Percentiles rank a stretch among this genome's conserved stretches.
Conservation (phyloP, 73 alveolate species). For the Stentor roeselii region DNA sequence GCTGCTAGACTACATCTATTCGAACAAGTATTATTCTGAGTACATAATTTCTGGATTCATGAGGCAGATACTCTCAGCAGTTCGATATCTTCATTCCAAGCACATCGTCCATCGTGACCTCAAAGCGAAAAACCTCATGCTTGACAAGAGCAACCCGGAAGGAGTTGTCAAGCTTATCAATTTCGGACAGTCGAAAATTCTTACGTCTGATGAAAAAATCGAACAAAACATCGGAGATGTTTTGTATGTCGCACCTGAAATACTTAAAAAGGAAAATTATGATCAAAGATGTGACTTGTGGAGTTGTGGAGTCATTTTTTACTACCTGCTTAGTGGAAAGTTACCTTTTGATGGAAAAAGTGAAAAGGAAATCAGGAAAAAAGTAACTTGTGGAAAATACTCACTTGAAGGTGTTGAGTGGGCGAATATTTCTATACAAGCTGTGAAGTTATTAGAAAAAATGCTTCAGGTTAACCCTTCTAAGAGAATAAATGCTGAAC, state of each 20-base stretch:
- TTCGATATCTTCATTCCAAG: not conserved
- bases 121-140: not conserved
- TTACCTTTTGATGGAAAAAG: constrained; percentile 37
- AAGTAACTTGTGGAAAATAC: not conserved
- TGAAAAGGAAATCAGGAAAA: not conserved
- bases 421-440: not conserved
- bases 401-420: not conserved
- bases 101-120: not conserved
- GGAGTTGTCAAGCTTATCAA: not conserved
- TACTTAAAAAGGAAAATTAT: constrained; percentile 32
- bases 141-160: not conserved
- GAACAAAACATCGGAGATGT: constrained; percentile 26
- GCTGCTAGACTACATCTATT: not conserved
- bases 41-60: not conserved
- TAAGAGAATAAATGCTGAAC: not conserved
- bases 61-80: not conserved
- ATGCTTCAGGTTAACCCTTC: not conserved
- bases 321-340: constrained; percentile 28
- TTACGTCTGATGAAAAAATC: not conserved
- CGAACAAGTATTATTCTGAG: not conserved
- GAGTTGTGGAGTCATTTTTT: constrained; percentile 45
- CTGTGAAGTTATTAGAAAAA: not conserved
- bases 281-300: constrained; percentile 51
- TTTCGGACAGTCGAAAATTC: not conserved
- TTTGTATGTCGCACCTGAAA: constrained; percentile 54